Base-by-base conservation (phyloP, 2,329 filamentous ascomycete genomes). In the Zalaria obscura region DNA sequence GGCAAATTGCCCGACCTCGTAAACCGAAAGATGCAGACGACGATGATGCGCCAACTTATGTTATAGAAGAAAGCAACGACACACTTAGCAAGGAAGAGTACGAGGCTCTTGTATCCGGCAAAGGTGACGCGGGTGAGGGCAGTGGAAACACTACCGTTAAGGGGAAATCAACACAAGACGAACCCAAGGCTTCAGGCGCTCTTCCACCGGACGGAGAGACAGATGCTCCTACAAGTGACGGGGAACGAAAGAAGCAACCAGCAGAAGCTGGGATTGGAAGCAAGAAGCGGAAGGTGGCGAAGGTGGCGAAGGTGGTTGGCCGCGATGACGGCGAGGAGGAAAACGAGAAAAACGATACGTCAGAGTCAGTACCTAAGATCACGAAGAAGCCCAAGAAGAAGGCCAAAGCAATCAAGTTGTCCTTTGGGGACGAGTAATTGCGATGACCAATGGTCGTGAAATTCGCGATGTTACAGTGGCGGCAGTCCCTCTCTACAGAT, bases 401-500 rank as follows among this genome's bases (percentile, higher is more conserved):
- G 39, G 45, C 29, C 28, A 45, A 45, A 38, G 31, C 46, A 9
- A 44, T 48, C 40, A 48, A 48, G 26, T 35, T 48, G 2, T 48
- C 46, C 9, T 48, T 48, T 27, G 44, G 44, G 27, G 44, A 48
- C 11, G 43, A 48, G 26, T 38, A 45, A 42, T 32, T 32, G 7
- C 7, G 7, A 32, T 7, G 29, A 32, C n/a, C n/a, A n/a, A n/a
- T 7, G 29, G n/a, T 32, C 29, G 29, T 32, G 7, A 32, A 7
- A 32, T 32, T 32, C n/a, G 7, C 29, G 2, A 32, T 11, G 41
- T 66, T 71, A 95, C 57, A 94, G 62, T 35, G 88, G 85, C 40
- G 89, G 89, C 54, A 96, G 61, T 45, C 83, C 80, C 65, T 95
- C 88, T 51, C 91, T 73, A 63, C 91, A 96, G 50, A 94, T 95